Base-by-base conservation (phyloP, 805 yeast genomes). In the Starmerella geochares region DNA sequence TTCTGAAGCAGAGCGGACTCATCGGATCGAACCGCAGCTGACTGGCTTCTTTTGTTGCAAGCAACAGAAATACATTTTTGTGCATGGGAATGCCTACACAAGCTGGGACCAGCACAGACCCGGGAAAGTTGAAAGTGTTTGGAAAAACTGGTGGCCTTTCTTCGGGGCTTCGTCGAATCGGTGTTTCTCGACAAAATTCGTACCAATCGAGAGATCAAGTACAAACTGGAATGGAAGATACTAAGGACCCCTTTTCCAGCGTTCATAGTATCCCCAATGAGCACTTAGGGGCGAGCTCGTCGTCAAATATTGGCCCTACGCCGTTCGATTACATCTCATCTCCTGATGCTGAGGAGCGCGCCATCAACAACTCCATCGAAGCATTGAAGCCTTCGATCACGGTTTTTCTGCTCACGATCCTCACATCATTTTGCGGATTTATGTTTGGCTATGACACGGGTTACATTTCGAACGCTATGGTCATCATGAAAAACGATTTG, bases 391-490 rank as follows among this genome's bases (percentile, higher is more conserved):
- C 65, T 29, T 52, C 92, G 10, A 66, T 71, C 7, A 67, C 84
- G 60, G 86, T 87, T 45, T 68, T 86, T 21, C 67, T 76, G 24
- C 67, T 87, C 47, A 84, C 95, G 0, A 71, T 80, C 46, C 55
- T 64, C 23, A 79, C 96, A 0, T 87, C 96, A 7, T 81, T 90
- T 54, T 87, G 96, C 0, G 97, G 97, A 1, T 86, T 88, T 67
- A 79, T 90, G 86, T 90, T 90, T 67, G 98, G 98, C 58, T 90
- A 90, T 63, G 98, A 90, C 66, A 90, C 97, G 0, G 97, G 97
- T 58, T 90, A 90, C 67, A 88, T 90, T 37, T 90, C 97, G 3
- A 81, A 94, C 17, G 96, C 96, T 0, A 72, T 90, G 60, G 95
- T 88, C 19, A 79, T 87, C 32, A 79, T 90, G 43, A 87, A 88